phyloP scores from a whole-genome alignment of 2,329 filamentous ascomycete species.

The Exserohilum turcica region DNA sequence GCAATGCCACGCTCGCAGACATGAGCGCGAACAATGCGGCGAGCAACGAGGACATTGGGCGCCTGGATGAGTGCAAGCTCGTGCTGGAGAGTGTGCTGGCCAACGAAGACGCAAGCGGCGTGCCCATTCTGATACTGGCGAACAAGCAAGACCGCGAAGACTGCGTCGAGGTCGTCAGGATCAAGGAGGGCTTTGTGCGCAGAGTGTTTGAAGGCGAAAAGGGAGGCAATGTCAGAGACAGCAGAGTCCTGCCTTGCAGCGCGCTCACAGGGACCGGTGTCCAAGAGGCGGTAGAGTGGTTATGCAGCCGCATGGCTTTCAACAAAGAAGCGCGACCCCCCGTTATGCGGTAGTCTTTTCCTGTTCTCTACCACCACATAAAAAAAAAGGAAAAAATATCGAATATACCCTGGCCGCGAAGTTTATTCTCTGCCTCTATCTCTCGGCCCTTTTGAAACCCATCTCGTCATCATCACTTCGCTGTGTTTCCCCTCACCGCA shows the following conservation, averaged over 20 bases:
- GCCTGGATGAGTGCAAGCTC: conserved; percentile 84
- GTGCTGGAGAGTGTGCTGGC: conserved; percentile 90
- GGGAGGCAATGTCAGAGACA: conserved; percentile 83
- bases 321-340: conserved; percentile 93
- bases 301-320: conserved; percentile 90
- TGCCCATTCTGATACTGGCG: conserved; percentile 87
- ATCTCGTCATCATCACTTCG: too few relatives aligned
- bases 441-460: too few relatives aligned
- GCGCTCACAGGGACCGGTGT: conserved; percentile 86
- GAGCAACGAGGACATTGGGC: conserved; percentile 51
- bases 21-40: conserved; percentile 44
- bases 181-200: conserved; percentile 95
- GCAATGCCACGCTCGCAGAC: conserved; percentile 73
- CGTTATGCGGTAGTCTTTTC: conserved; percentile 72
- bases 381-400: background rate
- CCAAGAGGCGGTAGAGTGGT: conserved; percentile 94
- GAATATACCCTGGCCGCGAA: conserved; percentile 6
- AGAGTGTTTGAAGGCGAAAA: conserved; percentile 96
- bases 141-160: conserved; percentile 99
- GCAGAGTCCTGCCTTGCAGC: conserved; percentile 85
- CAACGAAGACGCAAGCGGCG: conserved; percentile 84
- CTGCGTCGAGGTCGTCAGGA: conserved; percentile 94
- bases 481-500: too few relatives aligned
- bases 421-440: background rate
- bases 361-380: background rate